Evolutionary conservation across 768 basidiomycete species (phyloP), one percentile per base, ranked within the genome.

Genomic region (Lentinula sp.): DNA sequence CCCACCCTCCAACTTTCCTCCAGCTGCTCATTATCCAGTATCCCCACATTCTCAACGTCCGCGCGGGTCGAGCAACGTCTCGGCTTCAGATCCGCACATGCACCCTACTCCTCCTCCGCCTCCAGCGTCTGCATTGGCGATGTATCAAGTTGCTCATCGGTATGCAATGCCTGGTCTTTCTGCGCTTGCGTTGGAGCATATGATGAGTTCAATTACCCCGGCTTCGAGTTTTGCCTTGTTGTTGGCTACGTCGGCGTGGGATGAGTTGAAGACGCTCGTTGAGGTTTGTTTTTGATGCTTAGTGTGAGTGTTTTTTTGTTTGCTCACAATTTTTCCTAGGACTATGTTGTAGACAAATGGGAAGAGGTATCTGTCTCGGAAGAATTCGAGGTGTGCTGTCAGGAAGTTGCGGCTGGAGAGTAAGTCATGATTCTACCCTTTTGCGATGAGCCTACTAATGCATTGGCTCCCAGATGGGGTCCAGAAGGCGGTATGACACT

Each of bases 291-390:
- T 60, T 67, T 34, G 48, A 23, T 43, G 11, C 13, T 43, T 3
- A 64, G 60, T n/a, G 59, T 62, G 42, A 35, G 43, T 34, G 61
- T 39, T 57, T 52, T 63, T 51, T 59, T 66, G 3, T 40, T 16
- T 65, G 62, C 58, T 53, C 53, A 60, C 16, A 32, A 65, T 39
- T 46, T 48, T n/a, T 53, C 63, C 1, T 64, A 87, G 82, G 88
- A 91, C 68, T 91, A 85, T 62, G 84, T 91, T 23, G 86, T 91
- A 1, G 83, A 87, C n/a, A 82, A 84, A 65, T 91, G 88, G 88
- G 84, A 85, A 46, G 84, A 85, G 60, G 87, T 89, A 7, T 84
- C 84, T 23, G 72, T 75, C 16, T 84, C 81, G 1, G 76, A 77
- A 8, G 87, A 87, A 65, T 88, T 89, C 66, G 87, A 89, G 68